These are phyloP conservation scores for Panicum virgatum DNA, from an alignment of 202 grass and related monocot genomes.

Conservation along the genomic window DNA sequence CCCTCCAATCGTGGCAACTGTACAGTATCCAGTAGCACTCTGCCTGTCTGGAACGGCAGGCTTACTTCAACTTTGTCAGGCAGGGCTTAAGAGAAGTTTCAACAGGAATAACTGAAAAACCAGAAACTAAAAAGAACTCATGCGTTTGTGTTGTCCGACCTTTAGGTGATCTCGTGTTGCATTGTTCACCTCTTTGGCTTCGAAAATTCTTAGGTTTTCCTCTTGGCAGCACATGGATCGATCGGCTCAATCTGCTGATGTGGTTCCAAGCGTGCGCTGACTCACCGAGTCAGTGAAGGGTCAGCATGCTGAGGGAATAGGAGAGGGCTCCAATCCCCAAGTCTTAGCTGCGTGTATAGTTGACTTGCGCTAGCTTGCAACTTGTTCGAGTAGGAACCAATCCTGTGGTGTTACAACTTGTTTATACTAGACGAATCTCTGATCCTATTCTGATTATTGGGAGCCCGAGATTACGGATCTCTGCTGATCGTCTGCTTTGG, in stretches of 20 bases:
- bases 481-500: neutral
- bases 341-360: neutral
- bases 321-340: neutral
- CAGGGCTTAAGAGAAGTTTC: too few relatives aligned
- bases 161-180: too few relatives aligned
- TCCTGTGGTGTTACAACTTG: neutral
- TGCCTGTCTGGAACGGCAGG: too few relatives aligned
- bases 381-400: neutral
- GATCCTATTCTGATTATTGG: neutral
- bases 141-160: too few relatives aligned
- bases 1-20: too few relatives aligned
- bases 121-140: too few relatives aligned
- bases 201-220: too few relatives aligned
- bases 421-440: neutral
- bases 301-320: neutral
- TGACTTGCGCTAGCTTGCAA: neutral
- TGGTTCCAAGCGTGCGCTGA: neutral
- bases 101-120: too few relatives aligned
- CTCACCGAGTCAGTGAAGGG: neutral
- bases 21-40: too few relatives aligned
- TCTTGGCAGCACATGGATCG: too few relatives aligned
- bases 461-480: neutral
- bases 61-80: too few relatives aligned
- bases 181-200: too few relatives aligned
- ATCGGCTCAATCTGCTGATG: neutral